phyloP scores from a whole-genome alignment of 1,284 basidiomycete genomes.

The Ceratobasidium papillatum region DNA sequence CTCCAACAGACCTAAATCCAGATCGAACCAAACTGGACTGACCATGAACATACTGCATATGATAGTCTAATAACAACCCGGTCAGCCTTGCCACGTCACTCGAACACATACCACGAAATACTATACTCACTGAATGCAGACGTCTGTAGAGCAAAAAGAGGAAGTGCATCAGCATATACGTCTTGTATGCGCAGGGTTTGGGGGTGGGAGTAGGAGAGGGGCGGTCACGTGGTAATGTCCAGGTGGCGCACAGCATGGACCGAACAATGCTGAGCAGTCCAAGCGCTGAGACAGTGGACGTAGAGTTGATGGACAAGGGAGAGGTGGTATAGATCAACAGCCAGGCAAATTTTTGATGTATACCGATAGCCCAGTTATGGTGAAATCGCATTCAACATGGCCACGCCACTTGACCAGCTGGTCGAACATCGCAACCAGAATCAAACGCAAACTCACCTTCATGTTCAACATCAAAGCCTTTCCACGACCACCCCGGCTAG shows the following conservation, averaged over 20 bases:
- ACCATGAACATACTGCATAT: constrained; percentile 82
- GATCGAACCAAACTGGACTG: constrained; percentile 41
- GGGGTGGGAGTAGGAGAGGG: neutral
- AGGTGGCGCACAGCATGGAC: constrained; percentile 18
- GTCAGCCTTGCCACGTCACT: constrained; percentile 15
- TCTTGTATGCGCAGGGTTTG: constrained; percentile 27
- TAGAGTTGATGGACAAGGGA: neutral
- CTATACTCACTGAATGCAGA: constrained; percentile 46
- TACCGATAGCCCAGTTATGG: constrained; percentile 54
- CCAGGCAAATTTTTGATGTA: constrained; percentile 63
- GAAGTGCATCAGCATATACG: constrained; percentile 26
- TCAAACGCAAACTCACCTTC: constrained; percentile 66
- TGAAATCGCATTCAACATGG: neutral
- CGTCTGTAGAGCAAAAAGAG: constrained; percentile 26
- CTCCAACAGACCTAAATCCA: neutral
- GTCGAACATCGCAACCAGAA: neutral
- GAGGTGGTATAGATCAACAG: constrained; percentile 24
- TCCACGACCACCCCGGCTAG: constrained; percentile 68
- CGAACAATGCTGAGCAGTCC: constrained; percentile 1
- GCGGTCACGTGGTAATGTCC: constrained; percentile 20
- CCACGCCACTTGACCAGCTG: neutral
- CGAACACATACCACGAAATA: constrained; percentile 11
- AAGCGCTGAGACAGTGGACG: neutral
- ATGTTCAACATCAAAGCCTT: constrained; percentile 74
- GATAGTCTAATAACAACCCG: constrained; percentile 58